Base-by-base conservation (phyloP, 768 basidiomycete species). In the Trametopsis cervina region DNA sequence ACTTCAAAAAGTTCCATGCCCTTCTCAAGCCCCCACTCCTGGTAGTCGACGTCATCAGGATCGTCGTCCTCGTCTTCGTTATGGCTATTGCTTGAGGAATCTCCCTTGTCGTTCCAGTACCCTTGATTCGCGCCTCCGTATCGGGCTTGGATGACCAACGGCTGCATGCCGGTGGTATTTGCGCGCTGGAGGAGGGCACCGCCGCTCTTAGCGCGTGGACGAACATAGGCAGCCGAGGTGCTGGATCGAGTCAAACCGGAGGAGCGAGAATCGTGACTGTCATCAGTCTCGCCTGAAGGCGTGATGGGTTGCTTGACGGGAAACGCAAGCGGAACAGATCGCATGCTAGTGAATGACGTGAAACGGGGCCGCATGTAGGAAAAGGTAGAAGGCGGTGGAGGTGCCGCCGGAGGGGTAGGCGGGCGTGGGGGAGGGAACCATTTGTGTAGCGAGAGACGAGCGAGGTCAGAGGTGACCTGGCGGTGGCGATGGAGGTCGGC, bases 1-100 rank as follows among this genome's bases (percentile, higher is more conserved):
- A 95, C 89, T 62, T 95, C 89, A 54, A 88, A 89, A 15, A 94
- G 74, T 59, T 87, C 85, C 81, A 93, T 89, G 52, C 81, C 85
- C 61, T 85, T 85, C 60, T 75, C 80, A 33, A 86, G 72, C 4
- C 87, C 85, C 84, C 86, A 89, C 60, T 85, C 85, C 35, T 69
- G 69, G 49, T 78, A 77, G 26, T 77, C 73, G 7, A 60, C 65
- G 6, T 68, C 68, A 17, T 76, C 76, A 20, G 21, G 22, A 4
- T 69, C 76, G 12, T 69, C 72, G 9, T 71, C 65, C 3, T 64
- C 72, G 17, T 87, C 82, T 37, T 78, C 84, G 40, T 77, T 74
- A 44, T 80, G 69, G 61, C 83, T 85, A 51, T 80, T 82, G 61
- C 78, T 83, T 60, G 77, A 81, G 42, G 73, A 75, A 50, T 82